Evolutionary conservation across 495 filamentous ascomycete species (phyloP).

Genomic region (Podospora sp.): DNA sequence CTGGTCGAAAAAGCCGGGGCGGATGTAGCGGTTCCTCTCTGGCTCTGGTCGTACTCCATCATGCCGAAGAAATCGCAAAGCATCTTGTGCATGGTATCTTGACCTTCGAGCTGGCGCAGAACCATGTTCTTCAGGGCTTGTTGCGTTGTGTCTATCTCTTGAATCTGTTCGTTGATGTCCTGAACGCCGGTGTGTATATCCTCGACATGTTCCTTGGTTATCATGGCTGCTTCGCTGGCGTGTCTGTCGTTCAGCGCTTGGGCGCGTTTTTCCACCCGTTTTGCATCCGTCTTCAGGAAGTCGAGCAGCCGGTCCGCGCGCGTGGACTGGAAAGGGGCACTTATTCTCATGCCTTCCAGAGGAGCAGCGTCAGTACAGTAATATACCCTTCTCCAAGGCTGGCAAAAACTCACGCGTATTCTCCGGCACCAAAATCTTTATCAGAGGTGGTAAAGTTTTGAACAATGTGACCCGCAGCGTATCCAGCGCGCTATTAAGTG

Average conservation of each 20-base stretch:
- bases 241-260: conserved; percentile 14
- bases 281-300: conserved; percentile 12
- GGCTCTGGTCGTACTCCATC: not conserved
- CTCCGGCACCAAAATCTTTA: conserved; percentile 10
- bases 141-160: not conserved
- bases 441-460: conserved; percentile 5
- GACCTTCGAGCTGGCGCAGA: not conserved
- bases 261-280: conserved; percentile 10
- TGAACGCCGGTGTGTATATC: conserved; percentile 14
- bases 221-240: conserved; percentile 9
- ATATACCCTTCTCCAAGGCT: too few species aligned
- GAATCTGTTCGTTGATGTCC: not conserved
- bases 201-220: conserved; percentile 19
- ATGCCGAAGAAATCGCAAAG: conserved; percentile 2
- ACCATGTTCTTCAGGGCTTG: not conserved
- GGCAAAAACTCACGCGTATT: not conserved
- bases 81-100: conserved; percentile 3
- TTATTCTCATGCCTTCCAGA: not conserved
- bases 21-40: not conserved
- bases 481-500: conserved; percentile 1
- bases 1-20: not conserved
- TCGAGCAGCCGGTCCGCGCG: conserved; percentile 11
- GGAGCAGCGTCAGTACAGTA: not conserved
- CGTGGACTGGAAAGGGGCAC: conserved; percentile 9
- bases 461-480: conserved; percentile 9